Evolutionary conservation across 495 filamentous ascomycete genomes (phyloP).

Genomic region (Penicillium steckii): DNA sequence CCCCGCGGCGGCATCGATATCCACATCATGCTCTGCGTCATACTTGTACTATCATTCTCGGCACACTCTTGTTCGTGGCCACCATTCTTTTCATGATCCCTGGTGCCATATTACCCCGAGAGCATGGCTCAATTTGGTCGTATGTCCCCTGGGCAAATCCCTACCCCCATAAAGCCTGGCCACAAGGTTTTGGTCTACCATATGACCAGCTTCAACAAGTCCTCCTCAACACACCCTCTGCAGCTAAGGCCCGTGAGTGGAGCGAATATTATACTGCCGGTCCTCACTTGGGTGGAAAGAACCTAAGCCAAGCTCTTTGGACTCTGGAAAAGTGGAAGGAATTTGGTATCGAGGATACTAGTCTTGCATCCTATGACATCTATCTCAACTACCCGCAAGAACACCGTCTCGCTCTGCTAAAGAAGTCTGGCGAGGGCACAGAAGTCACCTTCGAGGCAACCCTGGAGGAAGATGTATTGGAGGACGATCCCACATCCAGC

Average conservation of each 20-base stretch:
- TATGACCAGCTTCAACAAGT: slow-evolving; percentile 70
- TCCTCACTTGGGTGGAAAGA: slow-evolving; percentile 85
- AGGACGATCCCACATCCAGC: slow-evolving; percentile 76
- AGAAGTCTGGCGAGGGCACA: slow-evolving; percentile 42
- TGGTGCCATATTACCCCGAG: slow-evolving; percentile 29
- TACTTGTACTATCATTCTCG: slow-evolving; percentile 66
- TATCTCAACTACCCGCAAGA: slow-evolving; percentile 88
- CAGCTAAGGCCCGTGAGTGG: slow-evolving; percentile 72
- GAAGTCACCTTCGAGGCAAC: slow-evolving; percentile 74
- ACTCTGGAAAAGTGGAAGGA: slow-evolving; percentile 82
- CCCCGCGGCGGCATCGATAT: slow-evolving; percentile 58
- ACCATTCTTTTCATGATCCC: slow-evolving; percentile 62
- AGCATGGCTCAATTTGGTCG: slow-evolving; percentile 39
- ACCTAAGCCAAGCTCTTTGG: slow-evolving; percentile 82
- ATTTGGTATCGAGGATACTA: slow-evolving; percentile 71
- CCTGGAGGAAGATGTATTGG: slow-evolving; percentile 81
- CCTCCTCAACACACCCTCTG: slow-evolving; percentile 67
- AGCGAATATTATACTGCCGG: slow-evolving; percentile 88
- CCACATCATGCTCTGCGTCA: slow-evolving; percentile 66
- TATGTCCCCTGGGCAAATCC: slow-evolving; percentile 43
- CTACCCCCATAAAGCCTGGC: slow-evolving; percentile 40
- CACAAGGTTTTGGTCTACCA: slow-evolving; percentile 49
- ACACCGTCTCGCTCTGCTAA: slow-evolving; percentile 74
- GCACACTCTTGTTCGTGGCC: slow-evolving; percentile 54
- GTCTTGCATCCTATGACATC: slow-evolving; percentile 78